Evolutionary conservation across 1,139 yeast species (phyloP), one percentile per base, ranked within the genome.

Genomic region (Citeromyces siamensis): DNA sequence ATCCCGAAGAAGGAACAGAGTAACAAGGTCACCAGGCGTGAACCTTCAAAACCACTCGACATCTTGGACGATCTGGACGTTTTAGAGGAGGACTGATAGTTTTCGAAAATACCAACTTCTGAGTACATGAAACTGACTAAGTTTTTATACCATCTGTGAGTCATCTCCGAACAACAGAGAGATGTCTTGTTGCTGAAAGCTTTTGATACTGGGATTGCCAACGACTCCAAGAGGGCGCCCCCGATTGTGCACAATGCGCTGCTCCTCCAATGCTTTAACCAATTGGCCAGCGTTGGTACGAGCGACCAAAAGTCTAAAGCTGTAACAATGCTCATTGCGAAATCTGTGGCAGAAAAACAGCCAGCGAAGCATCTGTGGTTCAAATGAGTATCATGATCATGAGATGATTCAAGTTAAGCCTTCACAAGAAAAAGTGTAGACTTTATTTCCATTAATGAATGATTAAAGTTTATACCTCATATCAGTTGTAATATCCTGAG

Each of bases 181-280:
- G 98, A 93, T 56, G 88, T 95, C 0, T 70, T 93, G 41, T 65
- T 88, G 52, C 88, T 90, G 95, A 77, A 80, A 19, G 94, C 97
- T 0, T 93, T 90, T 55, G 95, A 90, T 49, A 64, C 68, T 38
- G 86, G 86, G 53, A 66, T 88, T 42, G 73, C 68, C 7, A 79
- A 75, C 13, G 67, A 84, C 37, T 52, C 70, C 0, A 42, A 45
- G 4, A 53, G 57, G 10, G 74, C 88, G 1, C 68, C 66, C 44
- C 80, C 72, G 42, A 70, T 79, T 21, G 77, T 90, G 34, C 82
- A 77, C 52, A 94, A 85, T 51, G 79, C 95, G 1, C 70, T 85
- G 46, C 59, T 90, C 32, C 58, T 90, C 41, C 94, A 86, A 51
- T 90, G 85, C 53, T 62, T 86, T 35, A 70, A 78, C 29, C 71